phyloP scores from a whole-genome alignment of 2,329 filamentous ascomycete genomes.

The Sporothrix brasiliensis region DNA sequence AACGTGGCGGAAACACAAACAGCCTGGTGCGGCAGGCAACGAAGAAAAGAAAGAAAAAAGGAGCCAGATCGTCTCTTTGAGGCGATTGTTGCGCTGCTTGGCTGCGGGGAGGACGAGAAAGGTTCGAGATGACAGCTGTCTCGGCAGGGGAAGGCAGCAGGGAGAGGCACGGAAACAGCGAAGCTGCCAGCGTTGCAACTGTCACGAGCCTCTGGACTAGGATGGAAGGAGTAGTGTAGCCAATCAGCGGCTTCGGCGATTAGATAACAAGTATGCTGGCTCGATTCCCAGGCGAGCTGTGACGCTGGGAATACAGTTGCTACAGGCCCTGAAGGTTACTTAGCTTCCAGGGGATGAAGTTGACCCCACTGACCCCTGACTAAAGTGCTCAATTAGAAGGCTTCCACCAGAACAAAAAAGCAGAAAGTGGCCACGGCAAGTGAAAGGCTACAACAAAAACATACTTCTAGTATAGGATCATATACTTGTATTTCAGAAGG shows the following conservation, averaged over 20 bases:
- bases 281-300: background rate
- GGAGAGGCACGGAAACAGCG: background rate
- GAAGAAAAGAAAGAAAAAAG: background rate
- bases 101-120: background rate
- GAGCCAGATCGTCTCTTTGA: slow-evolving; percentile 15
- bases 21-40: background rate
- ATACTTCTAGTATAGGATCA: background rate
- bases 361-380: slow-evolving; percentile 21
- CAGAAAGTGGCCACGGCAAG: background rate
- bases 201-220: slow-evolving; percentile 29
- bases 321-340: background rate
- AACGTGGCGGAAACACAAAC: background rate
- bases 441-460: background rate
- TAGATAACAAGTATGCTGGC: slow-evolving; percentile 21
- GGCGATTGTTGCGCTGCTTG: slow-evolving; percentile 3
- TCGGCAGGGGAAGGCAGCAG: slow-evolving; percentile 16
- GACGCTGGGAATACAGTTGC: slow-evolving; percentile 3
- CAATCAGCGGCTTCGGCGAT: slow-evolving; percentile 30
- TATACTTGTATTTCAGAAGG: slow-evolving; percentile 5
- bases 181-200: slow-evolving; percentile 37
- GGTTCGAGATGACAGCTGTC: slow-evolving; percentile 30
- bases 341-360: background rate
- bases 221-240: slow-evolving; percentile 3
- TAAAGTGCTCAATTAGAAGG: slow-evolving; percentile 14
- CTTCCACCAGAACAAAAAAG: background rate